Evolutionary conservation across 2,329 filamentous ascomycete genomes (phyloP).

Genomic region (Colletotrichum navitas): DNA sequence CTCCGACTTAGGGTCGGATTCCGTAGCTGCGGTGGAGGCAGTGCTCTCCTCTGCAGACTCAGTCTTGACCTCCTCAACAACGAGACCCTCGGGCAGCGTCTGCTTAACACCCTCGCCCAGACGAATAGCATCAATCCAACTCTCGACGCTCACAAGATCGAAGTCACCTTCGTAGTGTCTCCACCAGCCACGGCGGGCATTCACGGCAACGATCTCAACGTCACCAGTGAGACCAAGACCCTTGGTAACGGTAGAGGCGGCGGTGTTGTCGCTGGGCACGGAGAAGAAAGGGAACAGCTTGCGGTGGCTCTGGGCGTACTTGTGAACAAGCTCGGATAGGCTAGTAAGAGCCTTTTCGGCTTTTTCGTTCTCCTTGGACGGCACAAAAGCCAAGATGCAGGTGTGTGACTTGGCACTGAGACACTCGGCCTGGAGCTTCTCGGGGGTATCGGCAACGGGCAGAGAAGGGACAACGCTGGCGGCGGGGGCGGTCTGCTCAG

Average conservation of each 20-base stretch:
- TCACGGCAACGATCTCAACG: conserved; percentile 83
- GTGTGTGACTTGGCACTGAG: conserved; percentile 81
- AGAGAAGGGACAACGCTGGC: conserved; percentile 69
- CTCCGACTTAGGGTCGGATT: conserved; percentile 34
- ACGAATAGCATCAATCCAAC: conserved; percentile 91
- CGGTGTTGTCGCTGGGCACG: conserved; percentile 65
- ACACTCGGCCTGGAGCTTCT: conserved; percentile 78
- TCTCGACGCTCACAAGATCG: conserved; percentile 74
- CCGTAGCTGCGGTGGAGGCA: conserved; percentile 36
- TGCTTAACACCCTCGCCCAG: conserved; percentile 88
- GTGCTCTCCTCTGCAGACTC: conserved; percentile 19
- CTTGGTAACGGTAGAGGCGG: conserved; percentile 60
- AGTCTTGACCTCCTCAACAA: conserved; percentile 53
- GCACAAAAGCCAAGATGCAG: conserved; percentile 83
- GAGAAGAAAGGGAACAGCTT: conserved; percentile 88
- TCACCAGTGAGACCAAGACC: conserved; percentile 72
- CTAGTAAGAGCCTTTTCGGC: conserved; percentile 70
- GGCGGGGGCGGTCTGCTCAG: conserved; percentile 47
- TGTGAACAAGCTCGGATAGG: conserved; percentile 81
- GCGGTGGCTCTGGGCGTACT: conserved; percentile 74
- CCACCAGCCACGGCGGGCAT: conserved; percentile 89
- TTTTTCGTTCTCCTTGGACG: conserved; percentile 61
- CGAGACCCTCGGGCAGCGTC: conserved; percentile 74
- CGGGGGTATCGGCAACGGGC: conserved; percentile 71
- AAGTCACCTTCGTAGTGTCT: conserved; percentile 76